Percentiles rank a stretch among this genome's conserved stretches.
Evolutionary conservation across 2,329 filamentous ascomycete genomes (phyloP).

Genomic region (Beauveria varroae): DNA sequence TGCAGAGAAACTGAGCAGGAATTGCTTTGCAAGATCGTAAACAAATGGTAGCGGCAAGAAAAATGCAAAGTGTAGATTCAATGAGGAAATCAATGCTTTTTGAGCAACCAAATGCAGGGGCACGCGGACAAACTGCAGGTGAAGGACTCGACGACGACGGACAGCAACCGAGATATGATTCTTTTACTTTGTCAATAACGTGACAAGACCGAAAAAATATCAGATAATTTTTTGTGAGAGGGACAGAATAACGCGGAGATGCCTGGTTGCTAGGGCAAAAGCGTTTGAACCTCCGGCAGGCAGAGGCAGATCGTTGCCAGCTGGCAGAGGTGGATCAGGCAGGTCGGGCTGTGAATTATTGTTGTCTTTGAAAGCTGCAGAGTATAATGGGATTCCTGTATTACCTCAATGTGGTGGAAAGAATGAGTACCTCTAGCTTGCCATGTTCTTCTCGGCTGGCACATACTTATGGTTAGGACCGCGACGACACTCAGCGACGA

Average conservation of each 20-base stretch:
- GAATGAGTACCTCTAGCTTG: background rate
- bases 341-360: background rate
- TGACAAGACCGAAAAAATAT: background rate
- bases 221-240: background rate
- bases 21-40: background rate
- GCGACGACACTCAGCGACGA: background rate
- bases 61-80: background rate
- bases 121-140: background rate
- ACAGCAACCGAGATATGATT: background rate
- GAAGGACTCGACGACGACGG: background rate
- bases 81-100: background rate
- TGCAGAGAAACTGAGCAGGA: background rate
- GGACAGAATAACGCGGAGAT: background rate
- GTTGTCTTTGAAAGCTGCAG: background rate
- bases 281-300: background rate
- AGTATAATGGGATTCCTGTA: no score
- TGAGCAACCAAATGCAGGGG: background rate
- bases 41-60: background rate
- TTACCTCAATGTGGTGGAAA: background rate
- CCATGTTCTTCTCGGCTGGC: background rate
- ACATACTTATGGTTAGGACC: background rate
- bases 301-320: slow-evolving; percentile 3
- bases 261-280: background rate
- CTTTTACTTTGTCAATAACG: background rate
- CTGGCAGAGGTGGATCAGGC: slow-evolving; percentile 2